Base-by-base conservation (phyloP, 1,284 basidiomycete species). In the Meripilus lineatus region DNA sequence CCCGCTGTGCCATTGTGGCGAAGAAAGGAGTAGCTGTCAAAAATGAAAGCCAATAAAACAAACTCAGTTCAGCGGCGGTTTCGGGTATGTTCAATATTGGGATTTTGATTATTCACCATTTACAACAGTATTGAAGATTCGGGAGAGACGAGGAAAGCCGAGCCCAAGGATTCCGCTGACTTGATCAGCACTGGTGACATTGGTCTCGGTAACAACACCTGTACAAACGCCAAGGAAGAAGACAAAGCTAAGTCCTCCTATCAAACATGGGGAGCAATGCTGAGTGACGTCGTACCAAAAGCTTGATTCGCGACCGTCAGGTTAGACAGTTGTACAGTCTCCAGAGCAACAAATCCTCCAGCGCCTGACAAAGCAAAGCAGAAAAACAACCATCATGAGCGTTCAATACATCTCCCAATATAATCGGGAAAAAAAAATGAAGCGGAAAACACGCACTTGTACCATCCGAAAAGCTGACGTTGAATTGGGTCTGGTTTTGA, bases 161-260 rank as follows among this genome's bases (percentile, higher is more conserved):
- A 89, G 64, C 25, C 86, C 86, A 8, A 89, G 58, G 32, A 89
- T 60, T 3, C 86, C 86, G 50, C 84, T 89, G 10, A 79, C 68
- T 41, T 82, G 62, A 54, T 84, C 76, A 14, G 65, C 63, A 49
- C 88, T 63, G 13, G 75, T 71, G 25, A 88, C 71, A 55, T 83
- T 84, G 15, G 79, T 79, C 21, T 70, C 58, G 3, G 75, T 79
- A 38, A 82, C 70, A 44, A 88, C 53, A 15, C 77, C 83, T 84
- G 40, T 26, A 48, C 26, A 40, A n/a, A n/a, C n/a, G n/a, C n/a
- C n/a, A n/a, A n/a, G n/a, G n/a, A n/a, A n/a, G n/a, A n/a, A n/a
- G n/a, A n/a, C n/a, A n/a, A 30, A 8, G 5, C 30, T 40, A 17
- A 46, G 47, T 34, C 32, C n/a, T n/a, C n/a, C n/a, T 25, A 14